A percentile compares a stretch with the other conserved stretches of the same genome.
Evolutionary conservation across 73 alveolate species (phyloP).

Genomic region (Paramecium pentaurelia): DNA sequence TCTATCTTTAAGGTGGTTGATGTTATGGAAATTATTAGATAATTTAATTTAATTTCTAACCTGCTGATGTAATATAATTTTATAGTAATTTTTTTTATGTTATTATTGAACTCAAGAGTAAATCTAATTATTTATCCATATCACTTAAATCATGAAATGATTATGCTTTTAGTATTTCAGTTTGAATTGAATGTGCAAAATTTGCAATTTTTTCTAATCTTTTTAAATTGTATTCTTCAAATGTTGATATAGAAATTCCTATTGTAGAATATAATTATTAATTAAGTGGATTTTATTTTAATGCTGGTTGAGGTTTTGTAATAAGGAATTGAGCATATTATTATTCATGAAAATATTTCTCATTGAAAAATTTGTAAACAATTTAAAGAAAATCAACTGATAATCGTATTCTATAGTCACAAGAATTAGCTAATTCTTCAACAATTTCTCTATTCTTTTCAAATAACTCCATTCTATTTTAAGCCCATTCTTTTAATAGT

Average conservation of each 20-base stretch:
- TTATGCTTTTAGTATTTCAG: background rate
- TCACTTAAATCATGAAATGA: background rate
- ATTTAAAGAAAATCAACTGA: slow-evolving; percentile 36
- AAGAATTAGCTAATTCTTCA: background rate
- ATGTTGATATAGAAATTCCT: background rate
- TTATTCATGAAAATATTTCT: slow-evolving; percentile 5
- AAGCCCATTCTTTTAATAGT: slow-evolving; percentile 29
- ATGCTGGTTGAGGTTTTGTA: slow-evolving; percentile 1
- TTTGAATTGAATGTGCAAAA: slow-evolving; percentile 8
- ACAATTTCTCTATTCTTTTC: slow-evolving; percentile 28
- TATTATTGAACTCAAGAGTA: background rate
- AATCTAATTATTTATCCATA: slow-evolving; percentile 3
- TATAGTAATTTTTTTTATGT: background rate
- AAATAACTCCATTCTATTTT: background rate
- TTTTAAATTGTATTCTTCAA: slow-evolving; percentile 20
- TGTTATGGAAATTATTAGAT: background rate
- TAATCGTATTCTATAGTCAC: background rate
- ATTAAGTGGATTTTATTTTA: background rate
- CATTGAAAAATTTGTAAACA: slow-evolving; percentile 25
- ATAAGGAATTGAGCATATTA: slow-evolving; percentile 15
- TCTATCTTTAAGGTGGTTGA: background rate
- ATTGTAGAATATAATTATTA: background rate
- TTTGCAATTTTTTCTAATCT: slow-evolving; percentile 21
- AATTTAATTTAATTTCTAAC: background rate
- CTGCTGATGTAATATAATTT: slow-evolving; percentile 16